Conservation (phyloP, 1,284 basidiomycete species). For the Vanrija sp. region DNA sequence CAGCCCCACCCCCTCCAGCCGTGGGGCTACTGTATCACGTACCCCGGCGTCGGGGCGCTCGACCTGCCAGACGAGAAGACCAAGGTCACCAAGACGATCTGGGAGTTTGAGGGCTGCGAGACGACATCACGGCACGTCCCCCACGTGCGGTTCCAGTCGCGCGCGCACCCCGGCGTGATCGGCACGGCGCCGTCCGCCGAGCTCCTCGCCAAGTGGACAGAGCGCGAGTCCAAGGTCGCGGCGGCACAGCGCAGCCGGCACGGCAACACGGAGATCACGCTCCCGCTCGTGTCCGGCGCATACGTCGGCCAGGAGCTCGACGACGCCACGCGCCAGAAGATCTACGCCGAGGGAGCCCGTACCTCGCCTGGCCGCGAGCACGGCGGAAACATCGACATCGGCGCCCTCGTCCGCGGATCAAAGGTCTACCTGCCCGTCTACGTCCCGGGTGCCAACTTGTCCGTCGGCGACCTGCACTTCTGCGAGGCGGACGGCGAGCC, state of each 20-base stretch:
- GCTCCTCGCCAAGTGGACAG: constrained; percentile 68
- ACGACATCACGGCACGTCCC: constrained; percentile 70
- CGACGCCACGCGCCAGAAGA: constrained; percentile 55
- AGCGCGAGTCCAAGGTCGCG: constrained; percentile 66
- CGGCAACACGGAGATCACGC: constrained; percentile 60
- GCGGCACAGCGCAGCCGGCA: constrained; percentile 50
- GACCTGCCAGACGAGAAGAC: constrained; percentile 38
- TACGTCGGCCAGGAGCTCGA: constrained; percentile 62
- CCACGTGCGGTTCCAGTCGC: constrained; percentile 70
- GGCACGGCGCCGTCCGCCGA: constrained; percentile 71
- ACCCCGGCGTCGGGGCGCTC: constrained; percentile 11
- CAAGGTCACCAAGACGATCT: constrained; percentile 69
- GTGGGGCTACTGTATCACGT: constrained; percentile 67
- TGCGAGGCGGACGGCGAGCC: constrained; percentile 72
- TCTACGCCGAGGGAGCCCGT: constrained; percentile 65
- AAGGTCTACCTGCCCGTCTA: constrained; percentile 58
- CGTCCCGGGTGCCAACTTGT: constrained; percentile 68
- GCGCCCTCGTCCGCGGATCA: constrained; percentile 59
- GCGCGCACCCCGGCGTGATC: constrained; percentile 70
- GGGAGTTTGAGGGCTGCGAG: constrained; percentile 71
- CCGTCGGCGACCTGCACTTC: constrained; percentile 75
- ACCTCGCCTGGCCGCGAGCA: constrained; percentile 73
- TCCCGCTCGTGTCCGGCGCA: constrained; percentile 60
- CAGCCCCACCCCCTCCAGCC: constrained; percentile 68
- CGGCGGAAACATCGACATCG: constrained; percentile 79